Percentiles rank a stretch among this genome's conserved stretches.
Conservation (phyloP, 257 asterid species). For the Capsicum baccatum region DNA sequence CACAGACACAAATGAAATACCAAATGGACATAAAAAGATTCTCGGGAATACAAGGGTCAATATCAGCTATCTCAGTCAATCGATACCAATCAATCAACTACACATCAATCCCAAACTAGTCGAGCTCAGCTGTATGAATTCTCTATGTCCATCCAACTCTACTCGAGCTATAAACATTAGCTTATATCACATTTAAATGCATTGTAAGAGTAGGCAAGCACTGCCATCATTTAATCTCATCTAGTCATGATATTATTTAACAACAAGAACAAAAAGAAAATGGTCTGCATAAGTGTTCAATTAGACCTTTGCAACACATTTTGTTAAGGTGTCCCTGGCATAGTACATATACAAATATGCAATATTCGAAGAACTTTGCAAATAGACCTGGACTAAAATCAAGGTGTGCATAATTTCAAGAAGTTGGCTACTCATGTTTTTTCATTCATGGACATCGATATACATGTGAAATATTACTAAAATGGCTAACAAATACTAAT, state of each 20-base stretch:
- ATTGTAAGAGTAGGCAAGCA: not conserved
- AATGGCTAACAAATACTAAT: not conserved
- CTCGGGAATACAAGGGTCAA: not conserved
- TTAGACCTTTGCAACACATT: too few species aligned
- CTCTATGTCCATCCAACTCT: not conserved
- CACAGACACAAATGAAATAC: not conserved
- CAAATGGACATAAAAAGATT: not conserved
- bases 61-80: not conserved
- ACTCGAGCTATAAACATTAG: not conserved
- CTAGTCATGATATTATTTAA: not conserved
- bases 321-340: too few species aligned
- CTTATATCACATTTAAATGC: not conserved
- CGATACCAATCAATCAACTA: not conserved
- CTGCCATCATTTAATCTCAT: not conserved
- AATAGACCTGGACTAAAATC: too few species aligned
- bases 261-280: not conserved
- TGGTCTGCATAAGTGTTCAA: too few species aligned
- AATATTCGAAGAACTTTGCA: too few species aligned
- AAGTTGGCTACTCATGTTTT: too few species aligned
- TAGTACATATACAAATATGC: too few species aligned
- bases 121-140: not conserved
- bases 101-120: slow-evolving; percentile 4
- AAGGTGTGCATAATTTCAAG: too few species aligned
- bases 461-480: not conserved
- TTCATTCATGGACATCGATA: not conserved